phyloP scores from a whole-genome alignment of 176 grass and related monocot genomes.

The Oryza officinalis region DNA sequence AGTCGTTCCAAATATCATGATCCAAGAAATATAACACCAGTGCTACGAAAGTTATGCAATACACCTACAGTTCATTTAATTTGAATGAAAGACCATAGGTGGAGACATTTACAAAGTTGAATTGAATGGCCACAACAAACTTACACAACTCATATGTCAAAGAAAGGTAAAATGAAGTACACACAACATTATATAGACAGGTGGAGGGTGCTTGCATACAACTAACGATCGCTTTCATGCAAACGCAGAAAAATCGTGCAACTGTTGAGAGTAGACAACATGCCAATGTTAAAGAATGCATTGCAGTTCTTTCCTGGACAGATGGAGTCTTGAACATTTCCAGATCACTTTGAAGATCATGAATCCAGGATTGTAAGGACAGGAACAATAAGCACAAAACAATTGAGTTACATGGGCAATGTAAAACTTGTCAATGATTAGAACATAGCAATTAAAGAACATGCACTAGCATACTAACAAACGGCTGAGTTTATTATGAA shows the following conservation, averaged over 20 bases:
- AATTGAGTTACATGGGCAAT: background rate
- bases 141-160: background rate
- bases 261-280: background rate
- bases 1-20: background rate
- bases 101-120: background rate
- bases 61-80: background rate
- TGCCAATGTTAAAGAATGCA: slow-evolving; percentile 1
- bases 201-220: background rate
- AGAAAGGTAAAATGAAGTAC: background rate
- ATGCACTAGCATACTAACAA: background rate
- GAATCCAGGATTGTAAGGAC: slow-evolving; percentile 22
- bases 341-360: background rate
- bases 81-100: background rate
- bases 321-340: background rate
- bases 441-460: background rate
- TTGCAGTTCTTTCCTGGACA: too few relatives aligned
- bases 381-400: background rate
- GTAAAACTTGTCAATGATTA: background rate
- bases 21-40: background rate
- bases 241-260: background rate
- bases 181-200: background rate
- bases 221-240: background rate
- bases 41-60: background rate
- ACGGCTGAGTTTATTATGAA: background rate
- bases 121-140: background rate